phyloP scores from a whole-genome alignment of 1,139 yeast genomes.

The Groenewaldozyma auringiensis region DNA sequence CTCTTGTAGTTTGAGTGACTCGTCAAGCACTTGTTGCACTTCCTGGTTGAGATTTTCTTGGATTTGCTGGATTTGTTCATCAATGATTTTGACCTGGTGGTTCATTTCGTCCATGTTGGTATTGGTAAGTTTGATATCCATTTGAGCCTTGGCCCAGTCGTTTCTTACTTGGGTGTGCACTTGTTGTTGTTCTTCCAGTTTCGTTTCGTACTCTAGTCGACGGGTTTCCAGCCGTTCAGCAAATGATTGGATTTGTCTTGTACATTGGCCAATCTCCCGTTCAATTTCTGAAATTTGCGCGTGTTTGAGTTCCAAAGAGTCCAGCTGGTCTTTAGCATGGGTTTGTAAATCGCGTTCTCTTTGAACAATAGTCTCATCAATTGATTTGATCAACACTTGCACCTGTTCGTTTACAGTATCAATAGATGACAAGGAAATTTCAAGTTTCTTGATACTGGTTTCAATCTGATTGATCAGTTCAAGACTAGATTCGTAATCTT shows the following conservation, averaged over 20 bases:
- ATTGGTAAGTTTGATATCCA: conserved; percentile 46
- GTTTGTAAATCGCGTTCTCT: conserved; percentile 41
- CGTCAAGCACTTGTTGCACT: conserved; percentile 45
- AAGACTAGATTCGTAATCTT: conserved; percentile 41
- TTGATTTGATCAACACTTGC: conserved; percentile 41
- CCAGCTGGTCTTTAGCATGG: conserved; percentile 39
- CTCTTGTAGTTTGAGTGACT: conserved; percentile 47
- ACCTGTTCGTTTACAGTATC: conserved; percentile 50
- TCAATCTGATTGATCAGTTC: conserved; percentile 40
- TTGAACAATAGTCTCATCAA: conserved; percentile 49
- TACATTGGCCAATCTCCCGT: conserved; percentile 43
- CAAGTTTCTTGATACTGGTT: conserved; percentile 42
- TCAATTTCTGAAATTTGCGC: conserved; percentile 42
- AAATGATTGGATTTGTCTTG: conserved; percentile 46
- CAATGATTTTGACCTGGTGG: conserved; percentile 42
- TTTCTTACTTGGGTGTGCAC: conserved; percentile 41
- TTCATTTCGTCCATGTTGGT: conserved; percentile 44
- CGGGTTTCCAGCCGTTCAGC: conserved; percentile 49
- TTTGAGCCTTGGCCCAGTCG: conserved; percentile 42
- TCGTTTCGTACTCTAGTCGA: conserved; percentile 43
- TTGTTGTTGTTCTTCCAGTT: conserved; percentile 39
- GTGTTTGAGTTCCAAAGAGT: conserved; percentile 40
- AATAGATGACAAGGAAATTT: conserved; percentile 53
- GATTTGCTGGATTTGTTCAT: conserved; percentile 39
- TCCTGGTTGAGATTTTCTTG: conserved; percentile 46